These are phyloP conservation scores for Phellopilus nigrolimitatus DNA, from an alignment of 1,284 basidiomycete genomes.

Conservation along the genomic window DNA sequence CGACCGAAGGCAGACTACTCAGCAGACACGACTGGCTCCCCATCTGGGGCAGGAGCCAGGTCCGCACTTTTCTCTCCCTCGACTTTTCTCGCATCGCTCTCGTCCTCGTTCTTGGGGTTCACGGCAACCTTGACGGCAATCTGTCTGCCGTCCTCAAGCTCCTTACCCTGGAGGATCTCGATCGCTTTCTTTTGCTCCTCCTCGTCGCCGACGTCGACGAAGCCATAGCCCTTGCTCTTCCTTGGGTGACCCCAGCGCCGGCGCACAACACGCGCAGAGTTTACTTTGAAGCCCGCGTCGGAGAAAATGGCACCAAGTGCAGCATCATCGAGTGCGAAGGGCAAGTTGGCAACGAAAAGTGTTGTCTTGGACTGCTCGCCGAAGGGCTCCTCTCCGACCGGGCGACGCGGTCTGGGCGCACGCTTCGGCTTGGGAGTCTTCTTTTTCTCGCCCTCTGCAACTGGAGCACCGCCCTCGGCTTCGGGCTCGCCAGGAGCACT, in stretches of 20 bases:
- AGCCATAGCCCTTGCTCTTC: slow-evolving; percentile 91
- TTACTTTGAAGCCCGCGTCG: slow-evolving; percentile 74
- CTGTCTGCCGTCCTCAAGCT: slow-evolving; percentile 62
- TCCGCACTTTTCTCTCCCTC: slow-evolving; percentile 22
- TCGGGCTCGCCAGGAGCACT: slow-evolving; percentile 31
- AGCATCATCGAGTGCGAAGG: slow-evolving; percentile 84
- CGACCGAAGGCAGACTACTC: background rate
- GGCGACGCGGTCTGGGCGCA: slow-evolving; percentile 51
- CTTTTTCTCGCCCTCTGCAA: slow-evolving; percentile 36
- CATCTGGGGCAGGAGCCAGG: background rate
- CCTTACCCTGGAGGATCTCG: slow-evolving; percentile 73
- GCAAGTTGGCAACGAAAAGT: slow-evolving; percentile 93
- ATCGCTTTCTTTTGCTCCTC: slow-evolving; percentile 85
- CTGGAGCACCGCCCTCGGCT: slow-evolving; percentile 28
- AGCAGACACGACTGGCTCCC: background rate
- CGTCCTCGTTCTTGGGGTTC: slow-evolving; percentile 43
- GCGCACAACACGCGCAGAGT: slow-evolving; percentile 82
- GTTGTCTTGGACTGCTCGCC: slow-evolving; percentile 82
- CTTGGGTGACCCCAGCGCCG: slow-evolving; percentile 75
- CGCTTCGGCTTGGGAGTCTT: slow-evolving; percentile 52
- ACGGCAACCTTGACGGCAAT: slow-evolving; percentile 89
- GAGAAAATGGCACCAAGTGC: slow-evolving; percentile 75
- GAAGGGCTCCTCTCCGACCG: slow-evolving; percentile 68
- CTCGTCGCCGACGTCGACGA: slow-evolving; percentile 85
- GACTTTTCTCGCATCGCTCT: slow-evolving; percentile 27